Evolutionary conservation across 345 rosid genomes (phyloP).

Genomic region (Salix arbutifolia): DNA sequence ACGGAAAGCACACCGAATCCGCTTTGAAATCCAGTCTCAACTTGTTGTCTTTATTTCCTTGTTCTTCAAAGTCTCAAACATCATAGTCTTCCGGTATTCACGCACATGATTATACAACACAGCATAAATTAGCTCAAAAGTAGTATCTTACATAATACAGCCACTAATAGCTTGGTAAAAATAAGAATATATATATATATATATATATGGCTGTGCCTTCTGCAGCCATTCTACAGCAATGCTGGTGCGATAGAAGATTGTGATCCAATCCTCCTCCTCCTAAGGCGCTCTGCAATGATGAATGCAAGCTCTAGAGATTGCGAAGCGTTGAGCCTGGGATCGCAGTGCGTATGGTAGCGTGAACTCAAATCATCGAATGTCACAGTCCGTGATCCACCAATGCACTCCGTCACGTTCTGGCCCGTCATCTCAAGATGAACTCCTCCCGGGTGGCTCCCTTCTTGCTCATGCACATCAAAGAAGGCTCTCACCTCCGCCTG

Average conservation of each 20-base stretch:
- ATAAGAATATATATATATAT: not conserved
- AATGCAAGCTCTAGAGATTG: constrained; percentile 32
- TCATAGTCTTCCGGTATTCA: constrained; percentile 2
- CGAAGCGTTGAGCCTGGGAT: constrained; percentile 32
- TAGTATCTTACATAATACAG: not conserved
- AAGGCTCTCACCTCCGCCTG: constrained; percentile 34
- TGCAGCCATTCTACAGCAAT: constrained; percentile 24
- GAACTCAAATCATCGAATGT: constrained; percentile 30
- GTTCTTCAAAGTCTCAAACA: constrained; percentile 1
- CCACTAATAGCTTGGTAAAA: constrained; percentile 3
- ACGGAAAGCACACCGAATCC: no score
- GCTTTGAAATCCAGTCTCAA: not conserved
- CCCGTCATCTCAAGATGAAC: constrained; percentile 34
- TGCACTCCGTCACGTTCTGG: constrained; percentile 32
- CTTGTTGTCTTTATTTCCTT: not conserved
- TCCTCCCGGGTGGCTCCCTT: constrained; percentile 30
- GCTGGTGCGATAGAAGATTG: constrained; percentile 11
- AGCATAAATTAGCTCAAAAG: constrained; percentile 19
- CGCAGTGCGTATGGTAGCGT: constrained; percentile 29
- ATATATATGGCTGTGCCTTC: not conserved
- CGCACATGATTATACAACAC: constrained; percentile 17
- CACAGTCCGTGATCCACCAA: constrained; percentile 29
- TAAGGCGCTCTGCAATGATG: constrained; percentile 31
- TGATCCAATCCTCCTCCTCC: constrained; percentile 26
- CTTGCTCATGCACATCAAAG: constrained; percentile 32